phyloP scores from a whole-genome alignment of 441 rosid species.

The Arabidopsis lyrata region DNA sequence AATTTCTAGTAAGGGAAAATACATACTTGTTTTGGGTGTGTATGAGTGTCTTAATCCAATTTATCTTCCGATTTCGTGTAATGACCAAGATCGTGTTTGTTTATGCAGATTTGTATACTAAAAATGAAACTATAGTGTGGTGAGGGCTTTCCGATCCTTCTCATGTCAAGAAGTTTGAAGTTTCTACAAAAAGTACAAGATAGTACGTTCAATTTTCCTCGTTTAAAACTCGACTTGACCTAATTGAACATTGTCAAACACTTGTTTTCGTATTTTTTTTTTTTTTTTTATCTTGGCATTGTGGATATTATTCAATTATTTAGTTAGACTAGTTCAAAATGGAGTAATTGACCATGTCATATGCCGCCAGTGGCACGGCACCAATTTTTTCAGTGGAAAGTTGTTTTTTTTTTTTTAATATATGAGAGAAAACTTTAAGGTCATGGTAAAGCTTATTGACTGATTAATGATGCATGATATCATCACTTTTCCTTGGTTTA shows the following conservation, averaged over 20 bases:
- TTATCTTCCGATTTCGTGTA: not conserved
- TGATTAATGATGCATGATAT: conserved; percentile 20
- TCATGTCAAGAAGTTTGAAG: not conserved
- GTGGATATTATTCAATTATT: conserved; percentile 3
- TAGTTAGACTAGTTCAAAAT: conserved; percentile 36
- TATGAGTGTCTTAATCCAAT: not conserved
- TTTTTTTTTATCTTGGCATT: conserved; percentile 8
- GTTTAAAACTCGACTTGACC: not conserved
- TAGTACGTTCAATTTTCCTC: not conserved
- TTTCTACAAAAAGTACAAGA: not conserved
- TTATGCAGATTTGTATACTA: conserved; percentile 24
- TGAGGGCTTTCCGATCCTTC: conserved; percentile 1
- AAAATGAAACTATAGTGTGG: not conserved
- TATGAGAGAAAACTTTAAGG: conserved; percentile 16
- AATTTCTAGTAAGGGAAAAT: conserved; percentile 20
- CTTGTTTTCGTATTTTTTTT: not conserved
- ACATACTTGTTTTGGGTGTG: not conserved
- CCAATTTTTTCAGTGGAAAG: conserved; percentile 32
- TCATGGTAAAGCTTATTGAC: conserved; percentile 42
- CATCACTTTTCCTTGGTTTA: conserved; percentile 24
- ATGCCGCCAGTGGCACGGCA: conserved; percentile 35
- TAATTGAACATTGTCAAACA: not conserved
- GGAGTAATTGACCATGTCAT: conserved; percentile 35
- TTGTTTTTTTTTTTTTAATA: not conserved
- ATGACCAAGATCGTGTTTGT: not conserved